A percentile compares a stretch with the other conserved stretches of the same genome.
Evolutionary conservation across 2,329 filamentous ascomycete genomes (phyloP).

Genomic region (Colletotrichum costaricense): DNA sequence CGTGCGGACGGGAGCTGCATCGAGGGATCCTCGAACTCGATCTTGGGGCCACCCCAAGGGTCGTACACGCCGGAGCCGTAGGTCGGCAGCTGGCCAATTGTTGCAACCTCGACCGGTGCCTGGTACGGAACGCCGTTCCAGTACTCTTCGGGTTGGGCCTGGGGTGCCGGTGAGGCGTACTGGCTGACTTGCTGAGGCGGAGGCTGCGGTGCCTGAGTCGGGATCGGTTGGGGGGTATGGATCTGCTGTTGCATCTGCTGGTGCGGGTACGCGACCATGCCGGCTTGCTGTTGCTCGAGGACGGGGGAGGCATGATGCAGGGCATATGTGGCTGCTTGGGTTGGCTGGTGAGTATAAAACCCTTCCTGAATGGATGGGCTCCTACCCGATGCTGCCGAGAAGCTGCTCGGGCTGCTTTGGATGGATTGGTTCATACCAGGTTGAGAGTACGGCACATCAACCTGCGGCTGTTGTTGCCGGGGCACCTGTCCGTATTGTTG

Average conservation of each 20-base stretch:
- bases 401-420: conserved; percentile 69
- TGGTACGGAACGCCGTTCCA: conserved; percentile 64
- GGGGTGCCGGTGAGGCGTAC: conserved; percentile 46
- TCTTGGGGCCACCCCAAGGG: conserved; percentile 62
- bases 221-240: conserved; percentile 48
- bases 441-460: conserved; percentile 63
- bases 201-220: conserved; percentile 38
- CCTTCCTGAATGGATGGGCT: conserved; percentile 65
- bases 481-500: conserved; percentile 61
- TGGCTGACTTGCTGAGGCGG: conserved; percentile 39
- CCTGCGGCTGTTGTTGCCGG: conserved; percentile 51
- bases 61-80: conserved; percentile 64
- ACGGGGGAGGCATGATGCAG: conserved; percentile 60
- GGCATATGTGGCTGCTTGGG: conserved; percentile 60
- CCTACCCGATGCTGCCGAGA: conserved; percentile 65
- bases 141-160: conserved; percentile 62
- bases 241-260: conserved; percentile 51
- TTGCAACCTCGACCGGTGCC: conserved; percentile 66
- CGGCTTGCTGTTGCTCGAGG: conserved; percentile 52
- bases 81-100: conserved; percentile 62
- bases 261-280: conserved; percentile 55
- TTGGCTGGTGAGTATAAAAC: conserved; percentile 68
- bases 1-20: conserved; percentile 70
- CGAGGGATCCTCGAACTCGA: conserved; percentile 67
- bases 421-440: conserved; percentile 61